Evolutionary conservation across 2,329 filamentous ascomycete genomes (phyloP).

Genomic region (Didymella pomorum): DNA sequence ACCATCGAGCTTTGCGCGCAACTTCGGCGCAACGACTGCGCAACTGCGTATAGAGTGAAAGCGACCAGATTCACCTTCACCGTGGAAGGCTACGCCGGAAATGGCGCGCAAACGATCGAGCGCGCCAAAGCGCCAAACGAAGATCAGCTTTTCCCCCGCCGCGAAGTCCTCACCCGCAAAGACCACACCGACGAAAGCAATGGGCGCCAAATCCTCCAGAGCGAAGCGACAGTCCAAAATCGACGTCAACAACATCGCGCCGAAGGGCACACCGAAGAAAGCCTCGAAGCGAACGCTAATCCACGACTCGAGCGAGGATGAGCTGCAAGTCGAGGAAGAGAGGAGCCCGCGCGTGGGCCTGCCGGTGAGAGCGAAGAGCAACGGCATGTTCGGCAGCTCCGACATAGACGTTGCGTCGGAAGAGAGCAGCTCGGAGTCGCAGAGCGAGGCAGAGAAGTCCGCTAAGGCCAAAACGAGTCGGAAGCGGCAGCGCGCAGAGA

Average conservation of each 20-base stretch:
- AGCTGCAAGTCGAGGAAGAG: conserved; percentile 28
- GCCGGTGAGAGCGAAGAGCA: conserved; percentile 25
- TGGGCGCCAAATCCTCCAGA: conserved; percentile 37
- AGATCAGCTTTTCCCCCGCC: conserved; percentile 55
- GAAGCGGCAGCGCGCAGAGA: conserved; percentile 29
- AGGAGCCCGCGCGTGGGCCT: conserved; percentile 31
- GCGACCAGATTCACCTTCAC: neutral
- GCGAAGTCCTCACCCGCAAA: conserved; percentile 52
- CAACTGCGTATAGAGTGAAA: neutral
- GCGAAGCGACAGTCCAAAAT: conserved; percentile 32
- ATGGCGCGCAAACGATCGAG: conserved; percentile 39
- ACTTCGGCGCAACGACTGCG: neutral
- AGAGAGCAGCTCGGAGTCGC: conserved; percentile 19
- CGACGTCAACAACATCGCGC: conserved; percentile 38
- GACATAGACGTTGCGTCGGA: conserved; percentile 18
- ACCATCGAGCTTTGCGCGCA: neutral
- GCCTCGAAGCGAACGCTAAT: conserved; percentile 16
- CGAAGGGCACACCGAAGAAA: conserved; percentile 32
- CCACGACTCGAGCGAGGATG: conserved; percentile 38
- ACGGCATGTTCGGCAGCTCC: conserved; percentile 40
- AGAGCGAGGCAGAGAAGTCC: conserved; percentile 23
- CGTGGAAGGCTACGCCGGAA: neutral
- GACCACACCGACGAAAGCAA: conserved; percentile 20
- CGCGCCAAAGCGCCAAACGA: conserved; percentile 50
- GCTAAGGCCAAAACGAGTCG: conserved; percentile 14